phyloP scores from a whole-genome alignment of 2,329 filamentous ascomycete genomes.

The Trichophyton benhamiae region DNA sequence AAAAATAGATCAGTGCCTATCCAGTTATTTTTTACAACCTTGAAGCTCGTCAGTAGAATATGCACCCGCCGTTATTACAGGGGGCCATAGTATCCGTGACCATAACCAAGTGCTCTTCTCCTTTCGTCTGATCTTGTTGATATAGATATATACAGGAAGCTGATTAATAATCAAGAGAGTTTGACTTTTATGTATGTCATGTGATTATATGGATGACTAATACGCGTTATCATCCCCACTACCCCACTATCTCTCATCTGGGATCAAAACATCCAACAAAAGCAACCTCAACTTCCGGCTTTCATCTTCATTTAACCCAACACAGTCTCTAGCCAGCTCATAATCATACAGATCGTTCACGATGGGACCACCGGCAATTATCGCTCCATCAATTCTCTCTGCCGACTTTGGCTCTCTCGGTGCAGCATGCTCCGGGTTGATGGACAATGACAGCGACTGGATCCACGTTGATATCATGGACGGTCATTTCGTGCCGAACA shows the following conservation, averaged over 20 bases:
- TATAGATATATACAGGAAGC: neutral
- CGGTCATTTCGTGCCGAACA: constrained; percentile 96
- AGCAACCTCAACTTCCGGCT: neutral
- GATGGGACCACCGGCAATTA: constrained; percentile 87
- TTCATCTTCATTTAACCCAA: neutral
- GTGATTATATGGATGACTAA: neutral
- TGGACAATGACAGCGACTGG: constrained; percentile 79
- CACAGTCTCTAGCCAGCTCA: neutral
- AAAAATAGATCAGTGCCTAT: no score
- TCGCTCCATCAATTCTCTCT: constrained; percentile 94
- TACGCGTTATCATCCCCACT: neutral
- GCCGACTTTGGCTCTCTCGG: constrained; percentile 89
- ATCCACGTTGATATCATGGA: constrained; percentile 97
- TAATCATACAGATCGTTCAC: neutral
- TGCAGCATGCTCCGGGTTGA: constrained; percentile 73
- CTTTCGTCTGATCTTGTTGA: neutral
- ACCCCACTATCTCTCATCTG: neutral
- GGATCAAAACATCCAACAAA: neutral
- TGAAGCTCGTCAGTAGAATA: no score
- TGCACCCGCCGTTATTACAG: no score
- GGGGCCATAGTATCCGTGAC: neutral
- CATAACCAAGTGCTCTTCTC: neutral
- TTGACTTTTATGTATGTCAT: neutral
- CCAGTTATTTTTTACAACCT: no score
- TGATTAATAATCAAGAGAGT: neutral